phyloP scores from a whole-genome alignment of 352 stramenopile genomes.

The Phytophthora fragariae region DNA sequence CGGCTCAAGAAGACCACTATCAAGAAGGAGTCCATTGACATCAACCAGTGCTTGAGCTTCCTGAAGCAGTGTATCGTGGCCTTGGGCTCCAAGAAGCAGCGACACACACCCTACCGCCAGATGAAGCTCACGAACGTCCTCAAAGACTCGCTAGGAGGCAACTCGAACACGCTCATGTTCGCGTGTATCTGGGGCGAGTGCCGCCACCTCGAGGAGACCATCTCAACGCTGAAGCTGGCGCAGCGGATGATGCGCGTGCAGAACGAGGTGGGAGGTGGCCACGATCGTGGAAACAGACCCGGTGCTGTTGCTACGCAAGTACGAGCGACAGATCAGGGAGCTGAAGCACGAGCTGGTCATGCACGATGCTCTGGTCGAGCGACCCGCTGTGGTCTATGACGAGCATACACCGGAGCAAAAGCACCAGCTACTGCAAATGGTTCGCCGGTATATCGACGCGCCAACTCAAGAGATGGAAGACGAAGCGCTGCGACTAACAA shows the following conservation, averaged over 20 bases:
- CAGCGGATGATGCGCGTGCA: conserved; percentile 95
- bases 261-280: conserved; percentile 87
- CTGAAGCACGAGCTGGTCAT: conserved; percentile 95
- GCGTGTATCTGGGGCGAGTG: conserved; percentile 94
- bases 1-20: conserved; percentile 95
- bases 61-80: conserved; percentile 91
- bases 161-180: conserved; percentile 96
- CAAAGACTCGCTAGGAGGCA: conserved; percentile 95
- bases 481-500: conserved; percentile 77
- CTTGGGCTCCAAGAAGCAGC: background rate
- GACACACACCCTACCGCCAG: conserved; percentile 78
- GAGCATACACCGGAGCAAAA: conserved; percentile 94
- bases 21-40: conserved; percentile 98
- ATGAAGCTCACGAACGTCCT: conserved; percentile 96
- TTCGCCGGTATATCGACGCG: conserved; percentile 83
- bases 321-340: conserved; percentile 93
- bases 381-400: conserved; percentile 84
- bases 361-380: conserved; percentile 93
- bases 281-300: conserved; percentile 91
- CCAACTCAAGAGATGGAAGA: conserved; percentile 75
- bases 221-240: conserved; percentile 93
- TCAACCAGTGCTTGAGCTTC: conserved; percentile 97
- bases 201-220: conserved; percentile 93
- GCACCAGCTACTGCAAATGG: conserved; percentile 70
- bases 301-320: conserved; percentile 85